phyloP scores from a whole-genome alignment of 2,329 filamentous ascomycete genomes.

The Fusarium sp. region DNA sequence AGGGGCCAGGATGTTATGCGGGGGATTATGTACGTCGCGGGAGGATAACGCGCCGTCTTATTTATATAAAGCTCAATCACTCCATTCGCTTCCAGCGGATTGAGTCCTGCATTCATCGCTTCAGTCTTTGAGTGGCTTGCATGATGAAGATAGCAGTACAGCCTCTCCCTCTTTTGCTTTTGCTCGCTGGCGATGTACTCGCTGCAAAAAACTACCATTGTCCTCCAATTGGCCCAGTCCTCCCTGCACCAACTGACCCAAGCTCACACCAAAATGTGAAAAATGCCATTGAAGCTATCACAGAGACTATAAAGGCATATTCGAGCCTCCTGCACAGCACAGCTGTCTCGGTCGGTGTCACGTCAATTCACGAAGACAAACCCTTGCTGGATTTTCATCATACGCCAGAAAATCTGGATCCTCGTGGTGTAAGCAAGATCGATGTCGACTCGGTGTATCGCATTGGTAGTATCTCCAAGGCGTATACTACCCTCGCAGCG shows the following conservation, averaged over 20 bases:
- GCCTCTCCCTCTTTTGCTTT: not conserved
- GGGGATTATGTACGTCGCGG: not conserved
- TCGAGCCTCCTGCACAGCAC: not conserved
- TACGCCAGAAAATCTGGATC: not conserved
- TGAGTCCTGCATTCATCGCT: too few relatives aligned
- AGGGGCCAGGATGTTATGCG: not conserved
- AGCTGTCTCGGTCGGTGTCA: not conserved
- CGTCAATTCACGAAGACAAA: not conserved
- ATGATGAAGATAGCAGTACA: not conserved
- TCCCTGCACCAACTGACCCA: not conserved
- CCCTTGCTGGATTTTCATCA: not conserved
- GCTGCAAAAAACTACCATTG: conserved; percentile 19
- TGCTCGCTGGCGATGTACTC: not conserved
- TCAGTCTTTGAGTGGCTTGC: not conserved
- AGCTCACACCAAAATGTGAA: not conserved
- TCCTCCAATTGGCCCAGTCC: conserved; percentile 5
- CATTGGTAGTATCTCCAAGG: conserved; percentile 7
- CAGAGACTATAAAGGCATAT: not conserved
- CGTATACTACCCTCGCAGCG: not conserved
- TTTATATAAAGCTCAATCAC: not conserved
- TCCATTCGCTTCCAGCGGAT: not conserved
- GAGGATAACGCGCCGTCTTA: not conserved
- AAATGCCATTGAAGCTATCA: not conserved
- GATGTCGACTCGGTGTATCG: conserved; percentile 4
- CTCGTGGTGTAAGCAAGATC: conserved; percentile 1